A percentile compares a stretch with the other conserved stretches of the same genome.
These are phyloP conservation scores for Monilinia fructigena DNA, from an alignment of 2,329 filamentous ascomycete genomes.

Conservation along the genomic window DNA sequence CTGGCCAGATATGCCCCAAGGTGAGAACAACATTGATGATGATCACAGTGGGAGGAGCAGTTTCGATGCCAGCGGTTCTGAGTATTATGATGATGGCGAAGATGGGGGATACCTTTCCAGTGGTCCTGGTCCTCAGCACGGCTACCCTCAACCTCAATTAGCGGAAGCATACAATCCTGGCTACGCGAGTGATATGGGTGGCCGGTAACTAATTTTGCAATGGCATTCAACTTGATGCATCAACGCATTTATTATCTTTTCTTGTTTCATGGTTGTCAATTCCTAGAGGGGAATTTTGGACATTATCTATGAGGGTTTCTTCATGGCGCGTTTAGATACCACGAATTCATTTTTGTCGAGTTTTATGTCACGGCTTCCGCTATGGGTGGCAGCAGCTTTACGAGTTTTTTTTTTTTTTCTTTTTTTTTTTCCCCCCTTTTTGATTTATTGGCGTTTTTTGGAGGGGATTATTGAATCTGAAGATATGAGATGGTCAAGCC, in stretches of 20 bases:
- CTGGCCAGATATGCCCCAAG: conserved; percentile 74
- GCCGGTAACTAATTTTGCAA: conserved; percentile 27
- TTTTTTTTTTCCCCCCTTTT: neutral
- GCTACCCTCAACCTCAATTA: conserved; percentile 37
- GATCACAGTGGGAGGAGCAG: conserved; percentile 77
- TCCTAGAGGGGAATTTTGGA: conserved; percentile 14
- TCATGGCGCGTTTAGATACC: conserved; percentile 39
- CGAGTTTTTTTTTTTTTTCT: neutral
- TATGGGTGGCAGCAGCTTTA: conserved; percentile 1
- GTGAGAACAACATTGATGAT: conserved; percentile 62
- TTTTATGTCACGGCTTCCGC: conserved; percentile 20
- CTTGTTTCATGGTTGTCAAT: conserved; percentile 20
- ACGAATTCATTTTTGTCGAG: conserved; percentile 29
- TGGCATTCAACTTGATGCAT: neutral
- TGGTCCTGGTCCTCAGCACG: conserved; percentile 39
- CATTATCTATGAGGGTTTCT: conserved; percentile 22
- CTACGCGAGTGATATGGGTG: conserved; percentile 40
- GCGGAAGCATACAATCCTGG: conserved; percentile 35
- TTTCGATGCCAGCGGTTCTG: conserved; percentile 72
- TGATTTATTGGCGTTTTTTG: neutral
- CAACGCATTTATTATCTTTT: conserved; percentile 14
- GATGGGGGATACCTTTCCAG: conserved; percentile 64
- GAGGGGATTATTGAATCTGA: neutral
- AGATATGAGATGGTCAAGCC: neutral
- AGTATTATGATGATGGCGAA: conserved; percentile 71